Conservation (phyloP, 1,284 basidiomycete genomes). For the Sutorius eximius region DNA sequence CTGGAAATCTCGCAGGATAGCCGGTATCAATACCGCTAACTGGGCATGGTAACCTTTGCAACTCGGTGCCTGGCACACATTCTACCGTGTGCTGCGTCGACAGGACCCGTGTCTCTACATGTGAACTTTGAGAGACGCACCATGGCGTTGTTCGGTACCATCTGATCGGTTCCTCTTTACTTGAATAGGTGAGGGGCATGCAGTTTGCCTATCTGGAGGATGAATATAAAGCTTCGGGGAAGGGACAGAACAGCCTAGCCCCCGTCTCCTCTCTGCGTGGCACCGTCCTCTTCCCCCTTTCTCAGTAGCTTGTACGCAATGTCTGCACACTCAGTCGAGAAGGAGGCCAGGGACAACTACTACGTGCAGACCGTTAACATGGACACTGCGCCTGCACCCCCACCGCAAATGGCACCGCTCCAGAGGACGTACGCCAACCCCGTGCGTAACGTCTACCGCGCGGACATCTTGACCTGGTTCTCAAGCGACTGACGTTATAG, state of each 20-base stretch:
- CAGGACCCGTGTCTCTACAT: background rate
- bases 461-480: background rate
- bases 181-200: background rate
- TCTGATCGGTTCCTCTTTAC: background rate
- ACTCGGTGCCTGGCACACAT: conserved; percentile 14
- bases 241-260: background rate
- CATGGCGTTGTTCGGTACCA: background rate
- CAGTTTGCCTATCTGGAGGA: background rate
- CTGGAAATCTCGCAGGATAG: conserved; percentile 4
- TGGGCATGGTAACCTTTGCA: conserved; percentile 7
- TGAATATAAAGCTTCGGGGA: conserved; percentile 21
- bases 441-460: conserved; percentile 6
- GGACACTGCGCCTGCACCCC: conserved; percentile 15
- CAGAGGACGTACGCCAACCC: conserved; percentile 32
- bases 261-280: background rate
- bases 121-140: conserved; percentile 7
- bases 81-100: conserved; percentile 5
- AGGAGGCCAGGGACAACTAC: conserved; percentile 27
- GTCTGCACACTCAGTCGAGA: conserved; percentile 25
- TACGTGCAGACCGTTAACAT: conserved; percentile 30
- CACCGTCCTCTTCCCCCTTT: background rate
- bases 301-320: conserved; percentile 8
- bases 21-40: conserved; percentile 18
- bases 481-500: conserved; percentile 10
- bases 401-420: conserved; percentile 24